Evolutionary conservation across 108 stramenopile genomes (phyloP), one percentile per base, ranked within the genome.

Genomic region (Fistulifera solaris): DNA sequence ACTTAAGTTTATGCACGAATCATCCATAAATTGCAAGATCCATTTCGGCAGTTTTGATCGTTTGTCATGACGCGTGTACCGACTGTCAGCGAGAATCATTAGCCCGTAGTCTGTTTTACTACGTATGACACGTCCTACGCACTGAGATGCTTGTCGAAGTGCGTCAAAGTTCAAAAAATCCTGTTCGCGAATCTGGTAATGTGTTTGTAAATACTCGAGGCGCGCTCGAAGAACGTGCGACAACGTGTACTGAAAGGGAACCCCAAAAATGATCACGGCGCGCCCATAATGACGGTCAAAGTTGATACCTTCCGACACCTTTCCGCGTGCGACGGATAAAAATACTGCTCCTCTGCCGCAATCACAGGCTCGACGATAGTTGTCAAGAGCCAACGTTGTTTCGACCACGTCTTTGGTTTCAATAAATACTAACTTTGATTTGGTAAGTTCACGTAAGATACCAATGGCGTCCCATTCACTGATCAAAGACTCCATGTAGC

Each of bases 341-440:
- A 99, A 99, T 6, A 99, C 91, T 6, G 96, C 99, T 6, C 99
- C 99, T 4, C 97, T 81, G 18, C 99, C 99, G 45, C 78, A 93
- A 73, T 99, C 99, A 58, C 96, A 98, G 3, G 99, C 99, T 39
- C 93, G 68, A 43, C 94, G 83, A 77, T 83, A 99, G 60, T 98
- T 97, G 62, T 96, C 96, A 13, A 99, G 65, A 1, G 99, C 97
- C 43, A 99, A 59, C 0, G 97, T 98, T 2, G 99, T 99, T 63
- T 98, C 99, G 25, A 98, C 94, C 12, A 99, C 95, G 77, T 99
- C 99, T 61, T 98, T 98, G 12, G 98, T 99, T 73, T 99, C 98
- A 38, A 99, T 93, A 55, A 97, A 99, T 24, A 99, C 78, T 1
- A 99, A 70, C 66, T 99, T 99, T 17, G 89, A 78, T 52, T 94